A percentile compares a stretch with the other conserved stretches of the same genome.
phyloP scores from a whole-genome alignment of 2,329 filamentous ascomycete genomes.

The Clonostachys chloroleuca region DNA sequence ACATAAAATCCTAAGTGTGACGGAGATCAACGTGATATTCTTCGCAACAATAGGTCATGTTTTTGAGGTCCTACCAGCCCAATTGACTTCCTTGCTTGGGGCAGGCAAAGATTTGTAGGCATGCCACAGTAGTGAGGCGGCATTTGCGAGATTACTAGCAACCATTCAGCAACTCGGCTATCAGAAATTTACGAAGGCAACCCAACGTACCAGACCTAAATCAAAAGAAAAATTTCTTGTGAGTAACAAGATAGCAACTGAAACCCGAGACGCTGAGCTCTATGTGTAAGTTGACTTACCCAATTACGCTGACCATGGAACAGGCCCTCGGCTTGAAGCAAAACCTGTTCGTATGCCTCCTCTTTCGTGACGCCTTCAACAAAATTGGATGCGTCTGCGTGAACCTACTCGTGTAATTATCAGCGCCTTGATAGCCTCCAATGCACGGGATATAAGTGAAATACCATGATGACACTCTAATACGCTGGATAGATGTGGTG shows the following conservation, averaged over 20 bases:
- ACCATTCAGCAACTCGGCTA: not conserved
- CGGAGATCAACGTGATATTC: slow-evolving; percentile 2
- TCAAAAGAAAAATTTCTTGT: not conserved
- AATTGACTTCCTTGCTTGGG: slow-evolving; percentile 68
- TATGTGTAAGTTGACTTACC: slow-evolving; percentile 42
- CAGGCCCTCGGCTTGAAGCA: slow-evolving; percentile 65
- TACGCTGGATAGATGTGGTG: no score
- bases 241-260: not conserved
- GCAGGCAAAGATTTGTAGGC: slow-evolving; percentile 67
- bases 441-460: no score
- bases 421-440: no score
- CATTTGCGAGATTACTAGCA: slow-evolving; percentile 69
- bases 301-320: slow-evolving; percentile 74
- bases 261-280: no score
- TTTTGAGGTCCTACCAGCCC: slow-evolving; percentile 51
- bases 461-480: no score
- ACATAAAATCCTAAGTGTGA: slow-evolving; percentile 65
- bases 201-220: slow-evolving; percentile 12
- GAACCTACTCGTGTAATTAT: slow-evolving; percentile 44
- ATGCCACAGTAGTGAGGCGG: slow-evolving; percentile 74
- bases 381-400: slow-evolving; percentile 78
- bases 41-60: not conserved
- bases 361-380: slow-evolving; percentile 60
- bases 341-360: slow-evolving; percentile 69
- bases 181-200: not conserved